A percentile compares a stretch with the other conserved stretches of the same genome.
phyloP scores from a whole-genome alignment of 129 eudicot genomes.

The Chrysanthemum lavandulifolium region DNA sequence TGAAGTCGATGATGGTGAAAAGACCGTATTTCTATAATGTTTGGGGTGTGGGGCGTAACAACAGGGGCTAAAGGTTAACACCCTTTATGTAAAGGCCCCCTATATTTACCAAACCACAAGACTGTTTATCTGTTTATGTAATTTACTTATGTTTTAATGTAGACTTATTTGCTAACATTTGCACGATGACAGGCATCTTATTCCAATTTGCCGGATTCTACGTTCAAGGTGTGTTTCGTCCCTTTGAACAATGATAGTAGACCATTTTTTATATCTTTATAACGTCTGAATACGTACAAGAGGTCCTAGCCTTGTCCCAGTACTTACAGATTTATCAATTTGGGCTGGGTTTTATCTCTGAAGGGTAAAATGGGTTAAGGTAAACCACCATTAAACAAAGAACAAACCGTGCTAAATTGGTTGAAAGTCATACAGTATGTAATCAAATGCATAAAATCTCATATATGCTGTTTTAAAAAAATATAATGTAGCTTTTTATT shows the following conservation, averaged over 20 bases:
- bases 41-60: too few species aligned
- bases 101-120: too few species aligned
- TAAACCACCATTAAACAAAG: not conserved
- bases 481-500: not conserved
- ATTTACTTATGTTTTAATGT: not conserved
- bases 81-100: too few species aligned
- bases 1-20: too few species aligned
- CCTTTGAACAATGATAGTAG: conserved; percentile 2
- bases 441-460: not conserved
- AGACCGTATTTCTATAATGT: too few species aligned
- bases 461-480: not conserved
- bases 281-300: conserved; percentile 2
- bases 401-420: not conserved
- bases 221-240: conserved; percentile 70
- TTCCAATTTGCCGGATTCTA: conserved; percentile 82
- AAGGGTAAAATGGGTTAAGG: not conserved
- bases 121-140: too few species aligned
- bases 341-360: not conserved
- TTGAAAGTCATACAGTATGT: not conserved
- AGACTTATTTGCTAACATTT: conserved; percentile 30
- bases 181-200: conserved; percentile 70
- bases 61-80: too few species aligned
- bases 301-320: not conserved
- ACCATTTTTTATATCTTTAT: not conserved
- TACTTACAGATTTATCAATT: not conserved